Evolutionary conservation across 2,329 filamentous ascomycete species (phyloP).

Genomic region (Fusarium gaditjirri): DNA sequence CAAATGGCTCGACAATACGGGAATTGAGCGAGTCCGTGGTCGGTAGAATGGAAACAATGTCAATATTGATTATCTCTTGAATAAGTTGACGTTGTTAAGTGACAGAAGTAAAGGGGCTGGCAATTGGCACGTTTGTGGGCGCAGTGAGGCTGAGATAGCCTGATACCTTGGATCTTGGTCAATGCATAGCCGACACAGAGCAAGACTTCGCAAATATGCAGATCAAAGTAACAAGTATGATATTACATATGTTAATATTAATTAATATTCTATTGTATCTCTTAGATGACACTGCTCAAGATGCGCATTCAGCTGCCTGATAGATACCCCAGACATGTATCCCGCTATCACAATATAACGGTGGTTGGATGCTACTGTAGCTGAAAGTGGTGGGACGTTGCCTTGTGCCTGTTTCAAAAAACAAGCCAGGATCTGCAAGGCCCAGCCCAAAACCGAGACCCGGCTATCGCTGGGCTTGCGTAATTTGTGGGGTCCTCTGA

Average conservation of each 20-base stretch:
- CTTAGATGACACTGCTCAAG: background rate
- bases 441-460: slow-evolving; percentile 28
- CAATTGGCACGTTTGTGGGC: slow-evolving; percentile 1
- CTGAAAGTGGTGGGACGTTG: slow-evolving; percentile 15
- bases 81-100: background rate
- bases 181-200: too few species aligned
- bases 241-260: slow-evolving; percentile 1
- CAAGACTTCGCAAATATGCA: background rate
- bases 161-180: slow-evolving; percentile 12
- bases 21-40: background rate
- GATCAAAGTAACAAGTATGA: background rate
- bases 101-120: slow-evolving; percentile 43
- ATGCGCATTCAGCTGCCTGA: background rate
- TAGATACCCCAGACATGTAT: slow-evolving; percentile 31
- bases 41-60: background rate
- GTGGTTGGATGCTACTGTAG: slow-evolving; percentile 1
- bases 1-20: background rate
- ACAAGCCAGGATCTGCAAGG: slow-evolving; percentile 13
- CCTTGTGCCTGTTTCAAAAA: slow-evolving; percentile 35
- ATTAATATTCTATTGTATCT: slow-evolving; percentile 14
- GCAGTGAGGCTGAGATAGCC: slow-evolving; percentile 43
- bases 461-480: slow-evolving; percentile 29
- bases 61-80: background rate
- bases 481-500: slow-evolving; percentile 22
- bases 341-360: slow-evolving; percentile 45